These are phyloP conservation scores for Apiospora kogelbergensis DNA, from an alignment of 2,329 filamentous ascomycete species.

Conservation along the genomic window DNA sequence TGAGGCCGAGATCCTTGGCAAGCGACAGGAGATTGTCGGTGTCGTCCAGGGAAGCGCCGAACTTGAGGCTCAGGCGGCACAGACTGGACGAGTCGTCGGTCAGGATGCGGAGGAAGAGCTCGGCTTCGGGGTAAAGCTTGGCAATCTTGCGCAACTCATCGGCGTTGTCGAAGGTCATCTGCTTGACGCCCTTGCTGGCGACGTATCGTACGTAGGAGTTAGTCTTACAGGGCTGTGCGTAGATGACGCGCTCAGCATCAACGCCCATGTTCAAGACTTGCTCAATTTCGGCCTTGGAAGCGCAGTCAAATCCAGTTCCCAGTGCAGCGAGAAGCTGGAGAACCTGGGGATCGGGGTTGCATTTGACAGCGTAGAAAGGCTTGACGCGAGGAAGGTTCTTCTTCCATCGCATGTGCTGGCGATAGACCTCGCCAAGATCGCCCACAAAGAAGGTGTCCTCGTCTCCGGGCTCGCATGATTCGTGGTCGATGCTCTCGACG, in stretches of 20 bases:
- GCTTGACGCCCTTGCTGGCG: conserved; percentile 78
- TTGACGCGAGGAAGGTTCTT: conserved; percentile 87
- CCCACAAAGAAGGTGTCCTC: conserved; percentile 99
- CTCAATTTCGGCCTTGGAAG: conserved; percentile 96
- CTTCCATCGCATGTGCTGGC: conserved; percentile 98
- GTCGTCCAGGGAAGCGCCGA: conserved; percentile 84
- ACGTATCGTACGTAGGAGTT: conserved; percentile 96
- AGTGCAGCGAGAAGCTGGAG: conserved; percentile 83
- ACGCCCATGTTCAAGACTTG: conserved; percentile 81
- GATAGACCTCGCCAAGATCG: conserved; percentile 97
- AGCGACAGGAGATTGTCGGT: conserved; percentile 75
- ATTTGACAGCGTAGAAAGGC: conserved; percentile 99
- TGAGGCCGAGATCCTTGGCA: conserved; percentile 79
- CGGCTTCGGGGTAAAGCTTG: conserved; percentile 82
- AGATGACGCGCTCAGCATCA: conserved; percentile 90
- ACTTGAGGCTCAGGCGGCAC: conserved; percentile 96
- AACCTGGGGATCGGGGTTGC: conserved; percentile 91
- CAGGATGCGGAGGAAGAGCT: conserved; percentile 90
- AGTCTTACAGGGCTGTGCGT: conserved; percentile 99
- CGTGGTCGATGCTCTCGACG: conserved; percentile 80
- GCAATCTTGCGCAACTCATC: conserved; percentile 99
- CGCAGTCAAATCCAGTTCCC: conserved; percentile 96
- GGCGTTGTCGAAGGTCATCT: conserved; percentile 99
- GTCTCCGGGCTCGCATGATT: conserved; percentile 85
- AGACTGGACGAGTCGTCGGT: conserved; percentile 95